Evolutionary conservation across 208 protist genomes (phyloP).

Genomic region (Vickermania spadyakhi): DNA sequence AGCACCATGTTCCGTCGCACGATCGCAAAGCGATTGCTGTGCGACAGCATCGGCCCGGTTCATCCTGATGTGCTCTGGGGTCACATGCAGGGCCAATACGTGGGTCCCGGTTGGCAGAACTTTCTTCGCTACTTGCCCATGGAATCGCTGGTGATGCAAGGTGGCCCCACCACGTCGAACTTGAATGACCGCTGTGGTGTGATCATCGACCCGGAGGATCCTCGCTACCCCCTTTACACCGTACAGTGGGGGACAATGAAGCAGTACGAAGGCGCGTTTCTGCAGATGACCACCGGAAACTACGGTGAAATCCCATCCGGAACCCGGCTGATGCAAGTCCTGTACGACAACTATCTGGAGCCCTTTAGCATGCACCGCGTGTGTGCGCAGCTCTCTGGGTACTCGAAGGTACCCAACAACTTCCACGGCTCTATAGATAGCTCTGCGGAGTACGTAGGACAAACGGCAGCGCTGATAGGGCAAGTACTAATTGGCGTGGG

Average conservation of each 20-base stretch:
- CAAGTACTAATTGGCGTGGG: conserved; percentile 67
- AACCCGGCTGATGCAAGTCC: conserved; percentile 75
- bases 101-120: conserved; percentile 67
- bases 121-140: conserved; percentile 64
- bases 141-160: conserved; percentile 66
- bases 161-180: conserved; percentile 60
- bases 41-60: conserved; percentile 58
- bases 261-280: conserved; percentile 52
- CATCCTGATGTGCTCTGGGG: conserved; percentile 82
- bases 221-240: conserved; percentile 57
- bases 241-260: conserved; percentile 58
- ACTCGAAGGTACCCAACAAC: conserved; percentile 84
- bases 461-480: conserved; percentile 74
- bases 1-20: conserved; percentile 63
- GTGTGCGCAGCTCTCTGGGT: conserved; percentile 78
- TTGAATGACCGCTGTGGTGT: conserved; percentile 73
- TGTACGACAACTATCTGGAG: conserved; percentile 87
- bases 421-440: conserved; percentile 73
- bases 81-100: conserved; percentile 72
- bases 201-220: conserved; percentile 74
- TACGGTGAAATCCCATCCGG: conserved; percentile 44
- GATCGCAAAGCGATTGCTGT: conserved; percentile 10
- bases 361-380: conserved; percentile 85
- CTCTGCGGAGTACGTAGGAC: conserved; percentile 75
- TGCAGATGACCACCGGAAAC: conserved; percentile 55